phyloP scores from a whole-genome alignment of 2,329 filamentous ascomycete species.

The Colletotrichum sp. region DNA sequence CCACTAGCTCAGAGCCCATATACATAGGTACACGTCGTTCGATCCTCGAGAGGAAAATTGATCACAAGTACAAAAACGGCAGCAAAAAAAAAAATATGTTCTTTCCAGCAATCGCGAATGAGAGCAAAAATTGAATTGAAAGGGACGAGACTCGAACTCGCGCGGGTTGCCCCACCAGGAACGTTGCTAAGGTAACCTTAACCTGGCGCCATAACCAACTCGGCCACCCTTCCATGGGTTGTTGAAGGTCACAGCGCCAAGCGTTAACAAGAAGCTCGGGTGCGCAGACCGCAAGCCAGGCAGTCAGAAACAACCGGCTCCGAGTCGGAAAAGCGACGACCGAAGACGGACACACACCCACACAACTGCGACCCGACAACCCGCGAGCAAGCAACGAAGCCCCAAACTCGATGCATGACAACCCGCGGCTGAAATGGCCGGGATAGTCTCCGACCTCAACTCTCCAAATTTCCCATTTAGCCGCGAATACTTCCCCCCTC shows the following conservation, averaged over 20 bases:
- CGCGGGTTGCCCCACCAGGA: background rate
- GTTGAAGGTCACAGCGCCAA: accelerated
- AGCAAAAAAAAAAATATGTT: no score
- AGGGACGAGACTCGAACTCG: background rate
- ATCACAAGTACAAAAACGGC: no score
- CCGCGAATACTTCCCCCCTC: background rate
- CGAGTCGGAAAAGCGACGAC: background rate
- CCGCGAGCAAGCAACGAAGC: background rate
- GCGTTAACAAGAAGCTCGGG: accelerated
- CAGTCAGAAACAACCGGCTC: background rate
- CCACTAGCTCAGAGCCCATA: no score
- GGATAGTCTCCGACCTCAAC: background rate
- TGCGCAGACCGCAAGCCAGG: background rate
- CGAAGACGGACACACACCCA: background rate
- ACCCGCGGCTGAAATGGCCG: background rate
- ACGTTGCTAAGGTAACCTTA: background rate
- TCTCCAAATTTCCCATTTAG: conserved; percentile 10
- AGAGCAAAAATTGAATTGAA: background rate
- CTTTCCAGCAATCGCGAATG: no score
- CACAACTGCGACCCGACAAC: background rate
- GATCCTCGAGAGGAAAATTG: no score
- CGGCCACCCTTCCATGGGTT: background rate
- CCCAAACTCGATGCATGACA: background rate
- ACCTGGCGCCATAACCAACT: background rate
- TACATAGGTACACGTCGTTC: no score